These are phyloP conservation scores for Gossypium aridum DNA, from an alignment of 441 rosid genomes.

Conservation along the genomic window DNA sequence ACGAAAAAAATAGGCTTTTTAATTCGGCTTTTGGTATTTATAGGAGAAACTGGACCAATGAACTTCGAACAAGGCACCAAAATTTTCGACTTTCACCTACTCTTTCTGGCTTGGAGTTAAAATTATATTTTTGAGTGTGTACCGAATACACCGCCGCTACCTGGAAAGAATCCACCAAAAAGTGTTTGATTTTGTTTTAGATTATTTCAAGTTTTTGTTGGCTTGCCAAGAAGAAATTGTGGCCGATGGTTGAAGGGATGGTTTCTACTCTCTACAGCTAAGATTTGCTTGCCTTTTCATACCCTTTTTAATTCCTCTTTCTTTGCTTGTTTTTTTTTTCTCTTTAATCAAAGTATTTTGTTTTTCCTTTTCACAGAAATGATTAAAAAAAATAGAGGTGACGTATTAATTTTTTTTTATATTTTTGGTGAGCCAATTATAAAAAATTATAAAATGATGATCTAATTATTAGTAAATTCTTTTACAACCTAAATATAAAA, in stretches of 20 bases:
- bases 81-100: background rate
- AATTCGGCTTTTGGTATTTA: background rate
- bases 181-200: background rate
- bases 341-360: too few species aligned
- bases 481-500: too few species aligned
- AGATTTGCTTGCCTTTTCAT: background rate
- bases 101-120: background rate
- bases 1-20: background rate
- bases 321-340: too few species aligned
- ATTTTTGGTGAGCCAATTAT: too few species aligned
- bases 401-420: too few species aligned
- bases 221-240: background rate
- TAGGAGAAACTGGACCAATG: conserved; percentile 24
- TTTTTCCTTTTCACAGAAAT: too few species aligned
- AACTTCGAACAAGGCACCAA: conserved; percentile 21
- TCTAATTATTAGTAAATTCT: too few species aligned
- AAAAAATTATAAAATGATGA: too few species aligned
- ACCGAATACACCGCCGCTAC: conserved; percentile 12
- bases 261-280: background rate
- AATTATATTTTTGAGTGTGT: background rate
- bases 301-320: too few species aligned
- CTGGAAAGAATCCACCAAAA: conserved; percentile 13
- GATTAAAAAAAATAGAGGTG: too few species aligned
- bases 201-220: background rate
- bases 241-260: background rate